Evolutionary conservation across 768 basidiomycete genomes (phyloP), one percentile per base, ranked within the genome.

Genomic region (Mycena kentingensis): DNA sequence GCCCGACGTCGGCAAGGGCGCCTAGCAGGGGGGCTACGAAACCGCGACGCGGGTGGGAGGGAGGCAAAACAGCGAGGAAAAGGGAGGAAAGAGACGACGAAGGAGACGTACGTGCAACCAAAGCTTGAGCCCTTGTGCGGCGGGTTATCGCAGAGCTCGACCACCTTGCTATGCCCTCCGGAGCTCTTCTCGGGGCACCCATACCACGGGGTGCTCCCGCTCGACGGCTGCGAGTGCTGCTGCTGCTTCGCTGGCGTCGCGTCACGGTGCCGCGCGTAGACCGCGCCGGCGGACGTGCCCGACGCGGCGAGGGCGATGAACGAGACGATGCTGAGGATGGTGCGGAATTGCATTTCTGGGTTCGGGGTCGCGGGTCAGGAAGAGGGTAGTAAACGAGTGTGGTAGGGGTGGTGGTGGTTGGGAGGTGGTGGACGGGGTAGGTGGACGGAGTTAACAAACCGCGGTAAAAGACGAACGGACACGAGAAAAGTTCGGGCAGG

Each of bases 71-170:
- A n/a, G n/a, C n/a, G n/a, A n/a, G n/a, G n/a, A n/a, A n/a, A n/a
- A n/a, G n/a, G n/a, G n/a, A n/a, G n/a, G n/a, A n/a, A n/a, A n/a
- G n/a, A n/a, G 10, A 24, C 22, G 19, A 24, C 11, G 25, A 19
- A 13, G 15, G 41, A 21, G 3, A 55, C 54, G 35, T 37, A 55
- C 54, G 54, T 55, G 54, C 54, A 55, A 15, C 54, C 54, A 35
- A 55, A 55, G n/a, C 43, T 18, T 4, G 42, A 22, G 6, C 49
- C 48, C 13, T 31, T 32, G 43, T 51, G 54, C 12, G 54, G 54
- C 1, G 54, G 54, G 5, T 16, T 39, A 32, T 55, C 54, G 28
- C 54, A 46, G 28, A 50, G 54, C 49, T 55, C 44, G 15, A 19
- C 1, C 18, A 55, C 49, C 54, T 51, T 50, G 5, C 49, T 22